Evolutionary conservation across 1,284 basidiomycete genomes (phyloP), one percentile per base, ranked within the genome.

Genomic region (Ustilago cynodontis): DNA sequence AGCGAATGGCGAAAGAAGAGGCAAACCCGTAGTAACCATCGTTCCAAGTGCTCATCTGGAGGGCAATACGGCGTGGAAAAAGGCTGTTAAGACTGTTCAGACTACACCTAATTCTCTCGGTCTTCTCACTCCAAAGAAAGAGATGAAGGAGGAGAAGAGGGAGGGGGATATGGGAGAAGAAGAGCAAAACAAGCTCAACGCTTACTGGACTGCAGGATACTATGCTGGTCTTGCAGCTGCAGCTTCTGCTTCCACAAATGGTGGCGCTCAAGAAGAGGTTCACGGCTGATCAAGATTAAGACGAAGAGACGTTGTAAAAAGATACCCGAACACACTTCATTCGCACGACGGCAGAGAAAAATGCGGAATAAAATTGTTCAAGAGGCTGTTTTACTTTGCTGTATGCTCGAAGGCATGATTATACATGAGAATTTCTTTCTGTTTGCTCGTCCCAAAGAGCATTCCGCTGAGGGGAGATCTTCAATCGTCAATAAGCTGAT

Each of bases 401-500:
- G 11, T 41, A n/a, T 41, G 37, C 6, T 18, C n/a, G 8, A 18
- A 20, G n/a, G n/a, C n/a, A n/a, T n/a, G n/a, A n/a, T n/a, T n/a
- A n/a, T n/a, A n/a, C n/a, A n/a, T n/a, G n/a, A n/a, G n/a, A n/a
- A n/a, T n/a, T n/a, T n/a, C n/a, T n/a, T n/a, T n/a, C n/a, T n/a
- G n/a, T n/a, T n/a, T n/a, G n/a, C n/a, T n/a, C n/a, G n/a, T n/a
- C n/a, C n/a, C n/a, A n/a, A n/a, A n/a, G n/a, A n/a, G n/a, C n/a
- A n/a, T n/a, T n/a, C n/a, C n/a, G n/a, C n/a, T n/a, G n/a, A n/a
- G n/a, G n/a, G n/a, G n/a, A n/a, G n/a, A n/a, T n/a, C 13, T 28
- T 54, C 28, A 74, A 2, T 74, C 71, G 10, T 74, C 71, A 3
- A 69, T 56, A 33, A 75, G 31, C 53, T 75, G 72, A 26, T 75